These are phyloP conservation scores for Podila epicladia DNA, from an alignment of 192 early-diverging fungal species.

Conservation along the genomic window DNA sequence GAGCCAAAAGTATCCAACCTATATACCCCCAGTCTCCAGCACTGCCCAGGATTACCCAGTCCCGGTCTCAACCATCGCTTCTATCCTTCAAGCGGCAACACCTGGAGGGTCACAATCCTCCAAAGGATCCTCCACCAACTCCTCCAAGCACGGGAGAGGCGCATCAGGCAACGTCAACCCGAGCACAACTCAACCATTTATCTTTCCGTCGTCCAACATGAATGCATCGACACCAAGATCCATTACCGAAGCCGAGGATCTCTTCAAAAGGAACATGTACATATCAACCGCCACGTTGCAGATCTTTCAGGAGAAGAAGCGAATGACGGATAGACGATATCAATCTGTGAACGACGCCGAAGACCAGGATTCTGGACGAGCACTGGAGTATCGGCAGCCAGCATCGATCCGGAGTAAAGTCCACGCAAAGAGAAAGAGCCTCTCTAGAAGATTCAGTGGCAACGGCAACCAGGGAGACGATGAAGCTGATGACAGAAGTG, in stretches of 20 bases:
- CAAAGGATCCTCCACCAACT: conserved; percentile 16
- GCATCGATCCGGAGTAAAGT: conserved; percentile 19
- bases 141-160: conserved; percentile 10
- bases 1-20: conserved; percentile 70
- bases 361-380: conserved; percentile 36
- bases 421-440: conserved; percentile 16
- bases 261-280: conserved; percentile 61
- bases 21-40: conserved; percentile 50
- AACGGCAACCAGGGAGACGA: conserved; percentile 51
- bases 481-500: conserved; percentile 23
- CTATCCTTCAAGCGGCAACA: conserved; percentile 29
- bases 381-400: conserved; percentile 39
- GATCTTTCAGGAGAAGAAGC: conserved; percentile 56
- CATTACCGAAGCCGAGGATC: conserved; percentile 58
- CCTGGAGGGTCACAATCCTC: conserved; percentile 6
- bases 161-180: conserved; percentile 9
- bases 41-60: conserved; percentile 13
- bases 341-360: conserved; percentile 24
- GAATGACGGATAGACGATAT: conserved; percentile 47
- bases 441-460: conserved; percentile 22
- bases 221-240: conserved; percentile 55
- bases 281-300: conserved; percentile 56
- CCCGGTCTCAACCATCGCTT: conserved; percentile 22
- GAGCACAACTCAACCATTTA: conserved; percentile 49
- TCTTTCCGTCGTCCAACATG: conserved; percentile 58